Base-by-base conservation (phyloP, 768 basidiomycete genomes). In the Kockovaella imperatae region DNA sequence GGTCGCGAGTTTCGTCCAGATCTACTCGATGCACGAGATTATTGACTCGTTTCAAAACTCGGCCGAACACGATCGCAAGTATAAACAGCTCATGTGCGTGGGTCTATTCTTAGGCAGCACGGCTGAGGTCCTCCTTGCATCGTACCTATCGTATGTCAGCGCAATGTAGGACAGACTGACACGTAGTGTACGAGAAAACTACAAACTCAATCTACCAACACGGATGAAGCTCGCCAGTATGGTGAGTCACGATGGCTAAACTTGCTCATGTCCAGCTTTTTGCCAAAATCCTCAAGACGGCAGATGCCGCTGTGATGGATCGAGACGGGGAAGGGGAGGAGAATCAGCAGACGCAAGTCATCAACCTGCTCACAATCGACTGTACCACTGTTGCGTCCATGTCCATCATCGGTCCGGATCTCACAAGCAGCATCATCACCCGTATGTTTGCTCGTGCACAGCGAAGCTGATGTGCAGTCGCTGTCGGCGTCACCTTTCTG, bases 281-380 rank as follows among this genome's bases (percentile, higher is more conserved):
- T 38, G 31, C 53, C 17, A 68, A 68, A 32, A 64, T 64, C 47
- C 51, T 68, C 0, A 46, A 49, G 6, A 54, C 56, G 2, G 53
- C 60, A 3, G 66, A 68, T 36, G 59, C 54, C 35, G 57, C 62
- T 44, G 47, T 56, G 2, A 55, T 62, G 39, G 62, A 67, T 40
- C 52, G 60, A 1, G 52, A 64, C n/a, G 42, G 55, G 11, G 45
- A 52, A 24, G 31, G 34, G 2, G 49, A 42, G 15, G 48, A 53
- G 10, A 48, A 60, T 5, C 40, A 51, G 14, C 48, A 52, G 21
- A 49, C 30, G 35, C 52, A 56, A 39, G 56, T 62, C 15, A 50
- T 68, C 47, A 64, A 68, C 45, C 42, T 68, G 23, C 41, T 68
- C 17, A 58, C 57, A 7, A 61, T 64, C 21, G 66, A 68, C 50